A percentile compares a stretch with the other conserved stretches of the same genome.
Evolutionary conservation across 1,284 basidiomycete genomes (phyloP).

Genomic region (Austroboletus rostrupii): DNA sequence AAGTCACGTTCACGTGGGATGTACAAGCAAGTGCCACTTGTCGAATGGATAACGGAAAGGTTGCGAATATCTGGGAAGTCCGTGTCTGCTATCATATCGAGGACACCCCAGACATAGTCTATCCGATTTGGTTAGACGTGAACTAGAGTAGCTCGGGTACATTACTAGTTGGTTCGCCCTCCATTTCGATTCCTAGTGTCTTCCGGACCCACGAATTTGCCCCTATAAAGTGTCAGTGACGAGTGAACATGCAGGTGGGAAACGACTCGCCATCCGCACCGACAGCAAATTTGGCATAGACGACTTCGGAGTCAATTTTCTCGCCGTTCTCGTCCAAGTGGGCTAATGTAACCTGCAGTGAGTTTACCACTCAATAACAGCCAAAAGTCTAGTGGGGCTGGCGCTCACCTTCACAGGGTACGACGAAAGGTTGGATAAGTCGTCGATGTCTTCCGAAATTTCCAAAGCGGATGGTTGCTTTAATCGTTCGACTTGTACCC

Average conservation of each 20-base stretch:
- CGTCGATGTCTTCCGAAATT: conserved; percentile 40
- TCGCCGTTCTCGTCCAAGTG: conserved; percentile 25
- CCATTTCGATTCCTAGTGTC: not conserved
- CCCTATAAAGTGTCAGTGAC: not conserved
- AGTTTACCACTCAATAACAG: too few species aligned
- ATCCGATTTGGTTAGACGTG: not conserved
- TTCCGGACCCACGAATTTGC: not conserved
- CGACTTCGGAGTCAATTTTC: conserved; percentile 8
- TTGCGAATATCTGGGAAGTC: conserved; percentile 80
- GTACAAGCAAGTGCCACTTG: conserved; percentile 60
- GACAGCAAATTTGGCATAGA: conserved; percentile 50
- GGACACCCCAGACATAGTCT: conserved; percentile 74
- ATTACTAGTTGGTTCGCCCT: not conserved
- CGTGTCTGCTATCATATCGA: conserved; percentile 66
- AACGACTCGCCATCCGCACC: conserved; percentile 51
- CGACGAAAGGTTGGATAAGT: conserved; percentile 40
- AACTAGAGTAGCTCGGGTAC: not conserved
- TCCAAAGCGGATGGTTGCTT: conserved; percentile 50
- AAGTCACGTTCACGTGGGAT: conserved; percentile 70
- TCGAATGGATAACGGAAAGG: conserved; percentile 53
- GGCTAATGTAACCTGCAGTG: conserved; percentile 35
- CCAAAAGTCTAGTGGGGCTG: not conserved
- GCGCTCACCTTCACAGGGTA: conserved; percentile 50
- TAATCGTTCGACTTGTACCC: conserved; percentile 54
- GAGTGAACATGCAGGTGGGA: too few species aligned